A percentile compares a stretch with the other conserved stretches of the same genome.
phyloP scores from a whole-genome alignment of 192 early-diverging fungal genomes.

The Rhizoclosmatium globosum region DNA sequence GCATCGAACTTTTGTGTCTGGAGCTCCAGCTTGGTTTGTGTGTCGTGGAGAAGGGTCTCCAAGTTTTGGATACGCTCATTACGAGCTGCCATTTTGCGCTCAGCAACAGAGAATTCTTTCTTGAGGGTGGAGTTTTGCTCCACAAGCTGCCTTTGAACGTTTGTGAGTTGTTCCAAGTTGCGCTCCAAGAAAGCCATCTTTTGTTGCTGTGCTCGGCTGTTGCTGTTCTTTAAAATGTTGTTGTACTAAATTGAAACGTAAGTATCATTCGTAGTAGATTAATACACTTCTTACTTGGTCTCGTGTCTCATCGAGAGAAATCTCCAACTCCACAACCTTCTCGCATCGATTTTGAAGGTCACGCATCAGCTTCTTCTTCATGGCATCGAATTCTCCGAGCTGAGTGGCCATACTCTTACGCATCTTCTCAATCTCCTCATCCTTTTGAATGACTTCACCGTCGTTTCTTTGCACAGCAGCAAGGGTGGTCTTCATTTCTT shows the following conservation, averaged over 20 bases:
- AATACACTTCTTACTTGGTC: constrained; percentile 58
- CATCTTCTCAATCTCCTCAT: constrained; percentile 82
- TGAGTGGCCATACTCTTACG: constrained; percentile 81
- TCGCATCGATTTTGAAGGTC: constrained; percentile 98
- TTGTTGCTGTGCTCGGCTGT: constrained; percentile 88
- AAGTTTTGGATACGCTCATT: constrained; percentile 95
- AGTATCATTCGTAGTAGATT: neutral
- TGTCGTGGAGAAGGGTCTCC: constrained; percentile 83
- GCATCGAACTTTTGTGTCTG: constrained; percentile 81
- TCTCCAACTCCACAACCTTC: constrained; percentile 97
- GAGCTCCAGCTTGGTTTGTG: constrained; percentile 81
- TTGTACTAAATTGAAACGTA: constrained; percentile 73
- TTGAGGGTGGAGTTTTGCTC: constrained; percentile 96
- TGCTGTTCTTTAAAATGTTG: constrained; percentile 81
- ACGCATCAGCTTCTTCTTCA: constrained; percentile 98
- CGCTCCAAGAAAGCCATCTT: constrained; percentile 98
- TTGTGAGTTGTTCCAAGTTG: constrained; percentile 95
- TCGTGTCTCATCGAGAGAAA: constrained; percentile 95
- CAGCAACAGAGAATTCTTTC: constrained; percentile 89
- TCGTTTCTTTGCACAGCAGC: constrained; percentile 45
- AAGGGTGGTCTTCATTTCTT: constrained; percentile 68
- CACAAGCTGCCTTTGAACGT: constrained; percentile 95
- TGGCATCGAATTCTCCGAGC: constrained; percentile 93
- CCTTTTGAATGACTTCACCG: constrained; percentile 65
- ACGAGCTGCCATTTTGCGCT: constrained; percentile 90